Conservation (phyloP, 345 rosid genomes). For the Luvunga scandens region DNA sequence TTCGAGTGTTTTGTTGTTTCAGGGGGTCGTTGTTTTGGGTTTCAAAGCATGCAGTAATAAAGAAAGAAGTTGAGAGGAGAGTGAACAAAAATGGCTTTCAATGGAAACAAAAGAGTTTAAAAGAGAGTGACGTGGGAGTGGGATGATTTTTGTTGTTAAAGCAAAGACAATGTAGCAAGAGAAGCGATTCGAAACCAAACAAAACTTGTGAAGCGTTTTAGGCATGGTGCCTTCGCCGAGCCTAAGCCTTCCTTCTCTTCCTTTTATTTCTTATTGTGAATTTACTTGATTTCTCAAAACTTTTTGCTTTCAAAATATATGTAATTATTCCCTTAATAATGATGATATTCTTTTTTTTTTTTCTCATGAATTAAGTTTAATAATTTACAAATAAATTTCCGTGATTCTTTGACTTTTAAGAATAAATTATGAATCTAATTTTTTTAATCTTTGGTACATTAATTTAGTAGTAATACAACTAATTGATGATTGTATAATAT, state of each 20-base stretch:
- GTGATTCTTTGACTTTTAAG: too few relatives aligned
- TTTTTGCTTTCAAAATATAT: background rate
- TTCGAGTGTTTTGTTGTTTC: background rate
- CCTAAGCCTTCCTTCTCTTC: background rate
- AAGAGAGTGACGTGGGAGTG: conserved; percentile 20
- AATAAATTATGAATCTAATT: too few relatives aligned
- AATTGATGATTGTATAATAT: too few relatives aligned
- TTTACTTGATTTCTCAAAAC: background rate
- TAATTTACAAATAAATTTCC: too few relatives aligned
- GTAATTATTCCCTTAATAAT: background rate
- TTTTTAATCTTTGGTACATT: too few relatives aligned
- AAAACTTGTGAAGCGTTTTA: background rate
- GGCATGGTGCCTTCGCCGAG: background rate
- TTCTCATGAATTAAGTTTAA: too few relatives aligned
- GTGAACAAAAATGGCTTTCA: background rate
- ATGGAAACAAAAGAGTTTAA: background rate
- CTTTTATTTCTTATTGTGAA: background rate
- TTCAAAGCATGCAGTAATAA: conserved; percentile 15
- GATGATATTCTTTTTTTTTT: too few relatives aligned
- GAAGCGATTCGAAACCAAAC: background rate
- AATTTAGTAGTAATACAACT: too few relatives aligned
- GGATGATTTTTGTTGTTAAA: background rate
- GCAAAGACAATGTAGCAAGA: conserved; percentile 16
- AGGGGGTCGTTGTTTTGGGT: conserved; percentile 2
- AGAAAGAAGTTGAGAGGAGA: background rate